phyloP scores from a whole-genome alignment of 495 filamentous ascomycete species.

The Cercophora newfieldiana region DNA sequence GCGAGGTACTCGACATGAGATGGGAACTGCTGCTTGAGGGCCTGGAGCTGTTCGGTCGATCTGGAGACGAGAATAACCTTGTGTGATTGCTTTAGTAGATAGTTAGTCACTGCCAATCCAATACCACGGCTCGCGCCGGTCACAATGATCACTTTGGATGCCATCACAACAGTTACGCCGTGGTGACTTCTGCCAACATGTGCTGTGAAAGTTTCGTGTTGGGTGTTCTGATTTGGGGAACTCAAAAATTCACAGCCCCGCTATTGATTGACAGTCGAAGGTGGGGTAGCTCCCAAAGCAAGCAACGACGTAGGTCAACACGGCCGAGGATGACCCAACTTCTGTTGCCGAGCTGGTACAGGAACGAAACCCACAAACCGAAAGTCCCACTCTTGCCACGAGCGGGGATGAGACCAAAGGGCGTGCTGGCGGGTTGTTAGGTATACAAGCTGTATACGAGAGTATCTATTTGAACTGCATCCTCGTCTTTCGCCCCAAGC shows the following conservation, averaged over 20 bases:
- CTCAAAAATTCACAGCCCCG: neutral
- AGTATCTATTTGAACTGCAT: no score
- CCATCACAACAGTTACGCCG: slow-evolving; percentile 21
- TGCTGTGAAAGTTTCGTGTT: neutral
- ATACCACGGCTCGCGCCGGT: slow-evolving; percentile 77
- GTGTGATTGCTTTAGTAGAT: slow-evolving; percentile 66
- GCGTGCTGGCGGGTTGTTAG: neutral
- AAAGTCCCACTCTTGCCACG: neutral
- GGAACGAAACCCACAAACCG: no score
- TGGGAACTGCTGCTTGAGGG: slow-evolving; percentile 63
- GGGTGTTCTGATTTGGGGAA: neutral
- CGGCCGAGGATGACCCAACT: neutral
- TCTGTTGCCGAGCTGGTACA: neutral
- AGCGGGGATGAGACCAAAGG: neutral
- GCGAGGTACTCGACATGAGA: slow-evolving; percentile 68
- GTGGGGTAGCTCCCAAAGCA: neutral
- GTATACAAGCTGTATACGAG: no score
- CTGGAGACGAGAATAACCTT: slow-evolving; percentile 78
- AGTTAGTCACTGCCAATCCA: slow-evolving; percentile 73
- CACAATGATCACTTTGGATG: slow-evolving; percentile 63
- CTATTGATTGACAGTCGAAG: neutral
- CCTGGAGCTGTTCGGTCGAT: slow-evolving; percentile 62
- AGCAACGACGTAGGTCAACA: no score
- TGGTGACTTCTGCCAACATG: neutral
- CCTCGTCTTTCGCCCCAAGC: no score